Percentiles rank a stretch among this genome's conserved stretches.
These are phyloP conservation scores for Fusarium anguioides DNA, from an alignment of 2,329 filamentous ascomycete species.

Conservation along the genomic window DNA sequence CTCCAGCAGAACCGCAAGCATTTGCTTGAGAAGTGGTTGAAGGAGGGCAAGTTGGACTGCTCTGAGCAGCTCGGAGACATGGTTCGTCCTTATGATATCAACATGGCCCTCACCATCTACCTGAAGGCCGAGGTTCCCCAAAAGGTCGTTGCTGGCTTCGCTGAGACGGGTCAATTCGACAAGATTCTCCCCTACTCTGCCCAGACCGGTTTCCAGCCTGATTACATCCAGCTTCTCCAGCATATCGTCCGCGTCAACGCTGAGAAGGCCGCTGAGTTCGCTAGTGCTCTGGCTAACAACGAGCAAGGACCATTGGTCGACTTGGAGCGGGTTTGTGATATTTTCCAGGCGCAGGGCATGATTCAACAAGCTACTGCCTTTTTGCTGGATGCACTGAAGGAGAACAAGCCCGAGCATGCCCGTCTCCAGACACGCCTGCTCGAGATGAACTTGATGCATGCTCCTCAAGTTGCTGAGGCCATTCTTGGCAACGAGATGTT, in stretches of 20 bases:
- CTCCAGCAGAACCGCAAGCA: slow-evolving; percentile 95
- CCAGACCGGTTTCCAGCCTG: slow-evolving; percentile 89
- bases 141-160: slow-evolving; percentile 95
- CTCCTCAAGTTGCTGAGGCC: slow-evolving; percentile 96
- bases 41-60: slow-evolving; percentile 93
- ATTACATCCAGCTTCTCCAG: slow-evolving; percentile 91
- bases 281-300: slow-evolving; percentile 89
- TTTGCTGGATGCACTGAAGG: slow-evolving; percentile 92
- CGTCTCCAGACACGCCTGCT: slow-evolving; percentile 92
- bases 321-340: slow-evolving; percentile 93
- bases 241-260: slow-evolving; percentile 92
- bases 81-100: slow-evolving; percentile 88
- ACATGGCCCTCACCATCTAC: slow-evolving; percentile 89
- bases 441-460: slow-evolving; percentile 98
- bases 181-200: slow-evolving; percentile 94
- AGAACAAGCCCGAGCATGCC: slow-evolving; percentile 93
- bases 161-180: slow-evolving; percentile 96
- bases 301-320: slow-evolving; percentile 90
- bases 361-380: slow-evolving; percentile 98
- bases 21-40: slow-evolving; percentile 96
- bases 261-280: slow-evolving; percentile 95
- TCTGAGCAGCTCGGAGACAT: slow-evolving; percentile 97
- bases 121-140: slow-evolving; percentile 89
- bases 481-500: slow-evolving; percentile 99
- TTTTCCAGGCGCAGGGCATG: slow-evolving; percentile 98